Evolutionary conservation across 805 yeast species (phyloP).

Genomic region (Blastobotrys muscicola): DNA sequence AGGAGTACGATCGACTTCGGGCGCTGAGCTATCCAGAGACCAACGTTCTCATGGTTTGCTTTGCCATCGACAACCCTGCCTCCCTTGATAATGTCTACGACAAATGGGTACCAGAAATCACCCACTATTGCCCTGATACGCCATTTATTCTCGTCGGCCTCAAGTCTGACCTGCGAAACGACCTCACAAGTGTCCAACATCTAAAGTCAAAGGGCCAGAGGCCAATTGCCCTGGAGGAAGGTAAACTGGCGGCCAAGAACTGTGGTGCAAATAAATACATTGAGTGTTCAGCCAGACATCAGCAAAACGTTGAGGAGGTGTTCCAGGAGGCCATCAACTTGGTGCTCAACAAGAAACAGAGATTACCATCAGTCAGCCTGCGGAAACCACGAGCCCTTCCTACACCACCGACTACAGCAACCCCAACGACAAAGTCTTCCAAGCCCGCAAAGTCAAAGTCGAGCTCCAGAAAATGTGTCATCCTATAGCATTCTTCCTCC

Average conservation of each 20-base stretch:
- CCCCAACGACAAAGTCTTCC: neutral
- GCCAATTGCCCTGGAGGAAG: slow-evolving; percentile 31
- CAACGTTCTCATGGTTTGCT: slow-evolving; percentile 66
- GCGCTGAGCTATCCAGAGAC: slow-evolving; percentile 76
- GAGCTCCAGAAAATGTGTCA: slow-evolving; percentile 2
- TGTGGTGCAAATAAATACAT: slow-evolving; percentile 64
- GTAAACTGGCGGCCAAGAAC: slow-evolving; percentile 44
- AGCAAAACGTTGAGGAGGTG: slow-evolving; percentile 55
- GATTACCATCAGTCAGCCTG: neutral
- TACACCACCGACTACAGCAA: neutral
- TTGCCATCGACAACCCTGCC: slow-evolving; percentile 51
- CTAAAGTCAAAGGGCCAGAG: slow-evolving; percentile 20
- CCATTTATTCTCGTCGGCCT: slow-evolving; percentile 79
- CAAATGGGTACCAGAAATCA: slow-evolving; percentile 81
- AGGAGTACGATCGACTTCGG: slow-evolving; percentile 71
- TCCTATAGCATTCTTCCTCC: neutral
- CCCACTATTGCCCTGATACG: slow-evolving; percentile 70
- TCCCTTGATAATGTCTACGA: slow-evolving; percentile 68
- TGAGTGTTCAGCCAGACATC: slow-evolving; percentile 68
- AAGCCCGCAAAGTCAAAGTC: neutral
- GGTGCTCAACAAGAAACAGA: slow-evolving; percentile 16
- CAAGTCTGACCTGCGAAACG: slow-evolving; percentile 51
- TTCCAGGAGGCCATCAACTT: slow-evolving; percentile 50
- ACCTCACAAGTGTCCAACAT: slow-evolving; percentile 14
- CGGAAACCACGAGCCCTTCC: neutral